Evolutionary conservation across 768 basidiomycete species (phyloP).

Genomic region (Tylopilus rubrobrunneus): DNA sequence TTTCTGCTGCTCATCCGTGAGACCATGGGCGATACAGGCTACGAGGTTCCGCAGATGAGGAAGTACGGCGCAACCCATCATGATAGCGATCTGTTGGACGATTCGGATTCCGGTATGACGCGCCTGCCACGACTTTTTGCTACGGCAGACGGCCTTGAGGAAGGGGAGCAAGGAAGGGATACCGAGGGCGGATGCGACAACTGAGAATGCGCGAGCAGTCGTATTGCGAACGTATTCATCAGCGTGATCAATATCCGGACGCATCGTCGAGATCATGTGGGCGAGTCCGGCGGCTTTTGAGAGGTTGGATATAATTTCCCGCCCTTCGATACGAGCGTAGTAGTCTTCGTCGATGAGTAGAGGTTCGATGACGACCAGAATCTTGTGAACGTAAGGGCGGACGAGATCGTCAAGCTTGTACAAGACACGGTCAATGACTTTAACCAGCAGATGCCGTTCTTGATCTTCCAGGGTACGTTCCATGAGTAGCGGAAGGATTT

Average conservation of each 20-base stretch:
- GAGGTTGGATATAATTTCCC: constrained; percentile 98
- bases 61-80: constrained; percentile 99
- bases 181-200: constrained; percentile 97
- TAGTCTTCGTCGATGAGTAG: constrained; percentile 98
- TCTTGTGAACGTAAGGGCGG: constrained; percentile 98
- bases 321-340: constrained; percentile 94
- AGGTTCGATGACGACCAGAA: constrained; percentile 98
- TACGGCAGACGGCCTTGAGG: constrained; percentile 96
- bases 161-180: constrained; percentile 97
- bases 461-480: constrained; percentile 97
- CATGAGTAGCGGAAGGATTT: constrained; percentile 97
- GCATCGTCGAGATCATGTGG: constrained; percentile 99
- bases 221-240: constrained; percentile 99
- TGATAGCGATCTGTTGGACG: constrained; percentile 98
- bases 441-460: constrained; percentile 95
- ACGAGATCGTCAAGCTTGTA: constrained; percentile 99
- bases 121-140: constrained; percentile 99
- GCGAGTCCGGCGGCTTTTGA: constrained; percentile 98
- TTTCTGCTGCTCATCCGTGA: constrained; percentile 77
- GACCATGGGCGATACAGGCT: constrained; percentile 85
- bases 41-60: constrained; percentile 97
- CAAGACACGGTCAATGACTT: constrained; percentile 97
- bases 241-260: constrained; percentile 98
- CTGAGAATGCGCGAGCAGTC: constrained; percentile 97
- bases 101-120: constrained; percentile 99